phyloP scores from a whole-genome alignment of 23 red algal species.

The Gracilaria gracilis region DNA sequence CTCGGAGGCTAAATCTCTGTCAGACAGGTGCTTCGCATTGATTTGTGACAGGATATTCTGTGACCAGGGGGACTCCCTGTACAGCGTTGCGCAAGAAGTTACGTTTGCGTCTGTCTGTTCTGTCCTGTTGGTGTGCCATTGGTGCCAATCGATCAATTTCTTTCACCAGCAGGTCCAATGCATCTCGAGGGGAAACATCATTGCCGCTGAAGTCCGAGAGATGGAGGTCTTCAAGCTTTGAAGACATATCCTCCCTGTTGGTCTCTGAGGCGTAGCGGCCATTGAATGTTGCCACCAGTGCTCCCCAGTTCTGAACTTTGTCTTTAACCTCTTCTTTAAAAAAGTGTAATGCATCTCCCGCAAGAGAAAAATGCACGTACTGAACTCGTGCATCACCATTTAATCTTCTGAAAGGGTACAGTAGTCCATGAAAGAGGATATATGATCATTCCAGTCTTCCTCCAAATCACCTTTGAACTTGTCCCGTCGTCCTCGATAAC shows the following conservation, averaged over 20 bases:
- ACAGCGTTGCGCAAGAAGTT: neutral
- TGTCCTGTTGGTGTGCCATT: slow-evolving; percentile 5
- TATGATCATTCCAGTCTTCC: slow-evolving; percentile 10
- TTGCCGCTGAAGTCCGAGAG: too few species aligned
- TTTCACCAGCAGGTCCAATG: neutral
- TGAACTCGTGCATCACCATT: neutral
- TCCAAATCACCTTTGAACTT: slow-evolving; percentile 22
- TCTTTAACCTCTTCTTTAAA: neutral
- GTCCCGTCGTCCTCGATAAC: neutral
- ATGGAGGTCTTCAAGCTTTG: neutral
- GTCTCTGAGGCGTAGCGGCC: neutral
- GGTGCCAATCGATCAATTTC: slow-evolving; percentile 19
- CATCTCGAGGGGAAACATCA: too few species aligned
- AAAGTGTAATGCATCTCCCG: neutral
- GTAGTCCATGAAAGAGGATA: slow-evolving; percentile 3
- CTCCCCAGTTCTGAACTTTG: neutral
- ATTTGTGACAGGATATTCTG: neutral
- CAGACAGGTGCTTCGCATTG: neutral
- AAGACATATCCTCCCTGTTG: neutral
- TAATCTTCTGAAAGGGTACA: neutral
- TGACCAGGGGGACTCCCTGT: neutral
- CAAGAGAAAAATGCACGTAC: neutral
- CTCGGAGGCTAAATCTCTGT: neutral
- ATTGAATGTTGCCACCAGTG: neutral
- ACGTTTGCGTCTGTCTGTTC: slow-evolving; percentile 10